These are phyloP conservation scores for Maudiozyma serrabonitensis DNA, from an alignment of 805 yeast genomes.

Conservation along the genomic window DNA sequence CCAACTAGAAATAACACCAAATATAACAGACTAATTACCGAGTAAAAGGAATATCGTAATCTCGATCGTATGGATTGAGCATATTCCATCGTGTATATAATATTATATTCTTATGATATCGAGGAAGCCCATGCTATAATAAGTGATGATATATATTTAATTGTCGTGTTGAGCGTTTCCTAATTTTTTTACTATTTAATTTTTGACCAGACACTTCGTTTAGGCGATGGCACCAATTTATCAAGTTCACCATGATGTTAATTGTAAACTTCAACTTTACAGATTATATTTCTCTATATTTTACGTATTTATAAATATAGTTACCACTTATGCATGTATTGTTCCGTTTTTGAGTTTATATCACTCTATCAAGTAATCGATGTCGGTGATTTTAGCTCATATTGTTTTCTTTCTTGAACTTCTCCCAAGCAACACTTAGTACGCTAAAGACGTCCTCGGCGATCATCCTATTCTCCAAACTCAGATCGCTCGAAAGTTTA, in stretches of 20 bases:
- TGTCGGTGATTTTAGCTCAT: constrained; percentile 15
- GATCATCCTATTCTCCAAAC: constrained; percentile 65
- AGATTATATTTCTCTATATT: too few relatives aligned
- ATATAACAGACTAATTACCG: not conserved
- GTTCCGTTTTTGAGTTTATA: too few relatives aligned
- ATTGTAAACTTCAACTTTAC: too few relatives aligned
- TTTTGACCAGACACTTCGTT: too few relatives aligned
- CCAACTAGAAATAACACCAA: constrained; percentile 9
- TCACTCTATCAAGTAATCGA: too few relatives aligned
- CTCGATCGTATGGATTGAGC: not conserved
- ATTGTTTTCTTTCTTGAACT: constrained; percentile 52
- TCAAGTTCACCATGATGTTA: too few relatives aligned
- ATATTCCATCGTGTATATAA: not conserved
- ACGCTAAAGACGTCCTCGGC: constrained; percentile 81
- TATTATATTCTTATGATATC: not conserved
- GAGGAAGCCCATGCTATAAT: not conserved
- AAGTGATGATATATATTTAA: too few relatives aligned
- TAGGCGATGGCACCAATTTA: too few relatives aligned
- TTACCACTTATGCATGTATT: too few relatives aligned
- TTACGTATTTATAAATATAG: too few relatives aligned
- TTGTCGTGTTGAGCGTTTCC: too few relatives aligned
- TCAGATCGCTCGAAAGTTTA: constrained; percentile 47
- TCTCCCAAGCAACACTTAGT: constrained; percentile 85
- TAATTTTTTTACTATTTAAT: too few relatives aligned
- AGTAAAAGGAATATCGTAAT: not conserved